A percentile compares a stretch with the other conserved stretches of the same genome.
Conservation (phyloP, 1,284 basidiomycete species). For the Ceratobasidium sp. region DNA sequence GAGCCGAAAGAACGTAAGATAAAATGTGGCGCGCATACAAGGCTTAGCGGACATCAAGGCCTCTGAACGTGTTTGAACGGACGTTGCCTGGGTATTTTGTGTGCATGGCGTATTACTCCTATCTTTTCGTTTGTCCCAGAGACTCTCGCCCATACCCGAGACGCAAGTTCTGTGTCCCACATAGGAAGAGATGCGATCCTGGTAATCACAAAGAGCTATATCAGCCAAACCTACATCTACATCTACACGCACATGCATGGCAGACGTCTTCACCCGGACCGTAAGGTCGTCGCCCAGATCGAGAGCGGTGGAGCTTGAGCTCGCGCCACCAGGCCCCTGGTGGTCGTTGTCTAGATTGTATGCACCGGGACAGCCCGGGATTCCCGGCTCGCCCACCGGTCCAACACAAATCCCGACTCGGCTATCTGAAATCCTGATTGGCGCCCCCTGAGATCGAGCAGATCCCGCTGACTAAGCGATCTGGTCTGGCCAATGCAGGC, state of each 20-base stretch:
- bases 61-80: slow-evolving; percentile 41
- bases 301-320: slow-evolving; percentile 9
- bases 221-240: background rate
- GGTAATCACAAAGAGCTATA: background rate
- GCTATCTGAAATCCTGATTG: background rate
- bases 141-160: slow-evolving; percentile 17
- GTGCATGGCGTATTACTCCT: background rate
- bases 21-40: slow-evolving; percentile 18
- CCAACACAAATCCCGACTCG: slow-evolving; percentile 15
- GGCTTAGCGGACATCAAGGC: slow-evolving; percentile 41
- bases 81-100: background rate
- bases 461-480: slow-evolving; percentile 35
- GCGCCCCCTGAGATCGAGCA: slow-evolving; percentile 11
- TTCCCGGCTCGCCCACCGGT: background rate
- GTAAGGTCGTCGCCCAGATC: background rate
- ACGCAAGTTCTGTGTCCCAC: slow-evolving; percentile 6
- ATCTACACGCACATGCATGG: background rate
- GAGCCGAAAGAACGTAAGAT: background rate
- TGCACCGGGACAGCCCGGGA: background rate
- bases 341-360: too few relatives aligned
- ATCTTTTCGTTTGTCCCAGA: background rate
- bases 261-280: slow-evolving; percentile 4
- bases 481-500: too few relatives aligned
- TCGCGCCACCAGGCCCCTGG: slow-evolving; percentile 17
- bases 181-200: slow-evolving; percentile 8